A percentile compares a stretch with the other conserved stretches of the same genome.
phyloP scores from a whole-genome alignment of 257 asterid genomes.

The Anisodus acutangulus region DNA sequence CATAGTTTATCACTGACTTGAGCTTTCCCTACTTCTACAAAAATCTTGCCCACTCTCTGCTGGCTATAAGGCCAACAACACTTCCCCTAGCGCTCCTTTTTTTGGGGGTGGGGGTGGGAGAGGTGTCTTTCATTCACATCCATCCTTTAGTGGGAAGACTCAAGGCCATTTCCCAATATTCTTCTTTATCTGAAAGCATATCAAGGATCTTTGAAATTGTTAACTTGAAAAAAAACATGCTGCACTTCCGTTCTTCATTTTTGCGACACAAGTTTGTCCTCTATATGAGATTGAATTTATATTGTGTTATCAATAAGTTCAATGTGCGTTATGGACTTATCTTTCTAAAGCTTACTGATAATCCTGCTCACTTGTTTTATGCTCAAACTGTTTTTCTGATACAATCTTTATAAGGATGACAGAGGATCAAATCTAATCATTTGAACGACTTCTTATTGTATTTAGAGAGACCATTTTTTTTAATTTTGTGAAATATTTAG shows the following conservation, averaged over 20 bases:
- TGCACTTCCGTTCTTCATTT: conserved; percentile 5
- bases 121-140: background rate
- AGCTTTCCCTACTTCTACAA: background rate
- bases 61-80: background rate
- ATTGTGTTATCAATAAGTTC: background rate
- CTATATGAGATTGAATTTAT: background rate
- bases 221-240: conserved; percentile 18
- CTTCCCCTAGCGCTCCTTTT: background rate
- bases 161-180: background rate
- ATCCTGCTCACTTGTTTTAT: background rate
- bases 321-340: background rate
- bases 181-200: conserved; percentile 24
- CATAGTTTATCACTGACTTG: background rate
- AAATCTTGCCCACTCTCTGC: background rate
- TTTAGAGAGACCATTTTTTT: background rate
- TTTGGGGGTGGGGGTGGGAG: background rate
- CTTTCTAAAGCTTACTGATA: conserved; percentile 2
- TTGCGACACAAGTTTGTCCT: background rate
- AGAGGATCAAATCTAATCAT: background rate
- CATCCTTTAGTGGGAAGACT: background rate
- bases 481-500: background rate
- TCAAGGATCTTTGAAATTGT: background rate
- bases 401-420: conserved; percentile 13
- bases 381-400: background rate
- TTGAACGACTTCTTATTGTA: background rate